phyloP scores from a whole-genome alignment of 257 asterid genomes.

The Petrea volubilis region DNA sequence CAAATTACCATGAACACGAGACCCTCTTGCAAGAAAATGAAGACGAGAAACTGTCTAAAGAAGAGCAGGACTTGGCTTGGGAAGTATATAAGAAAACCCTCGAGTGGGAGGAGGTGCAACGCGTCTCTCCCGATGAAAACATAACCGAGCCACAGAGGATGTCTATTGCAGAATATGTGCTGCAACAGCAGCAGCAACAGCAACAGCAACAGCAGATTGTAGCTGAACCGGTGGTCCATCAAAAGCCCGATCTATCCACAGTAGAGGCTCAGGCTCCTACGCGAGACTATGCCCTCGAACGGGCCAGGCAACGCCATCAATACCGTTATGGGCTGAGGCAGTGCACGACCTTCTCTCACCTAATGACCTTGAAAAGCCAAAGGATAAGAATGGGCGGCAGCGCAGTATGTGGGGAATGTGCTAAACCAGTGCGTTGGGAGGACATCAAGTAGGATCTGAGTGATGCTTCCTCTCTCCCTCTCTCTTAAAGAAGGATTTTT shows the following conservation, averaged over 20 bases:
- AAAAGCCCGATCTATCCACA: constrained; percentile 28
- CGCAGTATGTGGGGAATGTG: constrained; percentile 92
- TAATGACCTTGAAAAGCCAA: constrained; percentile 70
- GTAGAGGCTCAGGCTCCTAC: constrained; percentile 23
- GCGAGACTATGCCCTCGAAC: constrained; percentile 36
- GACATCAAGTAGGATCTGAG: constrained; percentile 26
- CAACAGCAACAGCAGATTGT: constrained; percentile 30
- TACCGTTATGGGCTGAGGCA: constrained; percentile 45
- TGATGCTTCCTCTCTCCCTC: background rate
- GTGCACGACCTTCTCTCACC: constrained; percentile 78
- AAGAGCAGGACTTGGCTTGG: constrained; percentile 98
- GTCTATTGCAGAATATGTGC: constrained; percentile 19
- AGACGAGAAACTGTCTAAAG: constrained; percentile 92
- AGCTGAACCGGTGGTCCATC: constrained; percentile 25
- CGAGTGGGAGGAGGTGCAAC: constrained; percentile 80
- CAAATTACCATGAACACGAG: constrained; percentile 94
- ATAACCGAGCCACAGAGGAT: constrained; percentile 43
- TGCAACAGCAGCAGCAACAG: constrained; percentile 36
- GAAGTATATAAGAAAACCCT: constrained; percentile 79
- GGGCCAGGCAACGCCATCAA: constrained; percentile 45
- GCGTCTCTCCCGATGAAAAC: constrained; percentile 52
- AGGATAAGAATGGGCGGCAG: constrained; percentile 57
- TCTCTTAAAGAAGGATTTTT: no score
- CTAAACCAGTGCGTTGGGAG: constrained; percentile 72
- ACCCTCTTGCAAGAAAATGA: constrained; percentile 94